Conservation (phyloP, 129 eudicot species). For the Chrysanthemum makinoi region DNA sequence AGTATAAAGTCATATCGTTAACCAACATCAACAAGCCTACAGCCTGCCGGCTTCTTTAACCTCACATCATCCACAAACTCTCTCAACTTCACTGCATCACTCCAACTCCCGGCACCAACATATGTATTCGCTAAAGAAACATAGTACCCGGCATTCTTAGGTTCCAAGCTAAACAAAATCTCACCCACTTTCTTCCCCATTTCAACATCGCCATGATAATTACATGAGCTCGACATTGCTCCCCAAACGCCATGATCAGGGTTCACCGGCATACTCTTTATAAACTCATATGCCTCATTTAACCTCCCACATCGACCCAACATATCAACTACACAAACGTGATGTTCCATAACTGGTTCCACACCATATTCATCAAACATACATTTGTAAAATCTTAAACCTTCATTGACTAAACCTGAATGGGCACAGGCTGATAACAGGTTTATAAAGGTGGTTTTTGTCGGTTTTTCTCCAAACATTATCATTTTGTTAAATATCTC, state of each 20-base stretch:
- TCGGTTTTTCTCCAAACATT: slow-evolving; percentile 38
- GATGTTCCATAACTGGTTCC: slow-evolving; percentile 50
- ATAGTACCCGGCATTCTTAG: slow-evolving; percentile 54
- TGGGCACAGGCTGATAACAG: slow-evolving; percentile 65
- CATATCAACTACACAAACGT: slow-evolving; percentile 64
- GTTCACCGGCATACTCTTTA: slow-evolving; percentile 18
- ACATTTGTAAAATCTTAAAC: slow-evolving; percentile 33
- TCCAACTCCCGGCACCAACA: slow-evolving; percentile 65
- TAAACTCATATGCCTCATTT: slow-evolving; percentile 50
- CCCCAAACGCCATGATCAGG: slow-evolving; percentile 71
- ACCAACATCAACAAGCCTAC: slow-evolving; percentile 49
- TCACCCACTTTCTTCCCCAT: slow-evolving; percentile 65
- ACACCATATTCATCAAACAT: slow-evolving; percentile 47
- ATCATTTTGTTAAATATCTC: slow-evolving; percentile 46
- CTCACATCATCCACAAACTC: slow-evolving; percentile 36
- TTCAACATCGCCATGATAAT: slow-evolving; percentile 57
- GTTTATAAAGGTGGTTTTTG: slow-evolving; percentile 37
- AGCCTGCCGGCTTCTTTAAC: slow-evolving; percentile 49
- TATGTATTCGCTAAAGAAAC: slow-evolving; percentile 57
- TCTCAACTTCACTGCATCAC: slow-evolving; percentile 56
- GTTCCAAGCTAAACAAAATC: slow-evolving; percentile 52
- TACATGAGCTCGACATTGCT: slow-evolving; percentile 66
- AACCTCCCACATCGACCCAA: slow-evolving; percentile 58
- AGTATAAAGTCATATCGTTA: slow-evolving; percentile 13
- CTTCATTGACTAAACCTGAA: slow-evolving; percentile 53